Evolutionary conservation across 192 early-diverging fungal species (phyloP), one percentile per base, ranked within the genome.

Genomic region (Coemansia sp.): DNA sequence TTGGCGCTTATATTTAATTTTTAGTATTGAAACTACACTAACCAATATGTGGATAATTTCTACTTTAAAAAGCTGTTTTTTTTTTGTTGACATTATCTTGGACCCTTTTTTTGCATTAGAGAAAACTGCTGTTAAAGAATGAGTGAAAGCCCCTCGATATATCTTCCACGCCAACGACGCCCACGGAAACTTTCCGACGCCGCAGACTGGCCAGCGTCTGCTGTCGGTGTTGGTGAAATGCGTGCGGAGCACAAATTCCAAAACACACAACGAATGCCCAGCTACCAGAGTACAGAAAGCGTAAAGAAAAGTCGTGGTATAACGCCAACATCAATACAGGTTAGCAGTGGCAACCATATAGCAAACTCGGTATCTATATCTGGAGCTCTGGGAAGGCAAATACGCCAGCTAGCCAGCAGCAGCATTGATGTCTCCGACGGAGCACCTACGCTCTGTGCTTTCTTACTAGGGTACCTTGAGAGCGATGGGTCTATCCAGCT

Each of bases 121-220:
- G 23, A 19, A 12, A 18, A 42, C 20, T 47, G 9, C 23, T 44
- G 19, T 50, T 13, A 8, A 12, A 55, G 28, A 51, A 71, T 70
- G 68, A 68, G 61, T 46, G 63, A 78, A 15, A 59, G 63, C 39
- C 69, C 60, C 8, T 67, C 75, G 23, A 47, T 78, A 36, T 70
- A 78, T 26, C 14, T 78, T 20, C 68, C 75, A 15, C 68, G 68
- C 9, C 61, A 62, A 57, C 58, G 53, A n/a, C 61, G 68, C 14
- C 75, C 75, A 3, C 44, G 55, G 19, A 47, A 45, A 11, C 54
- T 41, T 19, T n/a, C 30, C 2, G 26, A 30, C 7, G 6, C 47
- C 0, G 43, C 38, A 18, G 54, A 9, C 53, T 20, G 13, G 14
- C 39, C 12, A 21, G 10, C 5, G 8, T 4, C 13, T 13, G 26